phyloP scores from a whole-genome alignment of 768 basidiomycete genomes.

The Dentipellis sp. region DNA sequence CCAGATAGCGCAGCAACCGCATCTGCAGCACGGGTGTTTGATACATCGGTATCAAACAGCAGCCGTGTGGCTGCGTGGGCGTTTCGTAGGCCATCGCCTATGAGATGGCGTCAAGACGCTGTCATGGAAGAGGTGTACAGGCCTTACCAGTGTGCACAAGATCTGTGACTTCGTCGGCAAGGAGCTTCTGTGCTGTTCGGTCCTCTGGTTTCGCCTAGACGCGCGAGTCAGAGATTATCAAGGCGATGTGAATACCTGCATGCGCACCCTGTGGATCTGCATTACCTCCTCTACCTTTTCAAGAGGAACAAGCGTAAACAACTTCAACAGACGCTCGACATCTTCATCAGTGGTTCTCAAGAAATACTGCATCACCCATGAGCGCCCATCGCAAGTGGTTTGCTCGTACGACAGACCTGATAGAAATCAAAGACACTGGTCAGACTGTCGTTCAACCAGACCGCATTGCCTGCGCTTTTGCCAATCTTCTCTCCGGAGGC shows the following conservation, averaged over 20 bases:
- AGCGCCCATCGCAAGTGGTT: neutral
- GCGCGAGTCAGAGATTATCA: neutral
- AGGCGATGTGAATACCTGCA: neutral
- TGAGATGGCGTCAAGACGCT: neutral
- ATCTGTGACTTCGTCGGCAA: slow-evolving; percentile 51
- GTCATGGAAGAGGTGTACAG: neutral
- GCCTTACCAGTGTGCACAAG: slow-evolving; percentile 46
- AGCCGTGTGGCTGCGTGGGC: slow-evolving; percentile 38
- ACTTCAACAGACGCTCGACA: slow-evolving; percentile 11
- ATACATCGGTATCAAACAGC: slow-evolving; percentile 31
- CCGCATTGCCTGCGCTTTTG: slow-evolving; percentile 91
- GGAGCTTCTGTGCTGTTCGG: slow-evolving; percentile 38
- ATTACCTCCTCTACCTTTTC: slow-evolving; percentile 7
- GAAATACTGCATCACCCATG: slow-evolving; percentile 61
- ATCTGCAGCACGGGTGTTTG: slow-evolving; percentile 39
- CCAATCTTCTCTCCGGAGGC: slow-evolving; percentile 91
- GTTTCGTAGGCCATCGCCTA: slow-evolving; percentile 30
- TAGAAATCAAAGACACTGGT: slow-evolving; percentile 93
- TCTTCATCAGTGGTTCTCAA: slow-evolving; percentile 35
- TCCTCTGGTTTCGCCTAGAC: slow-evolving; percentile 25
- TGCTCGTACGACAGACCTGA: slow-evolving; percentile 46
- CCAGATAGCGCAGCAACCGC: slow-evolving; percentile 51
- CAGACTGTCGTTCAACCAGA: slow-evolving; percentile 74
- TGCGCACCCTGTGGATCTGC: slow-evolving; percentile 9
- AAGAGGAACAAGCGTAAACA: slow-evolving; percentile 13